Percentiles rank a stretch among this genome's conserved stretches.
These are phyloP conservation scores for Tephrocybe sp. DNA, from an alignment of 768 basidiomycete genomes.

Conservation along the genomic window DNA sequence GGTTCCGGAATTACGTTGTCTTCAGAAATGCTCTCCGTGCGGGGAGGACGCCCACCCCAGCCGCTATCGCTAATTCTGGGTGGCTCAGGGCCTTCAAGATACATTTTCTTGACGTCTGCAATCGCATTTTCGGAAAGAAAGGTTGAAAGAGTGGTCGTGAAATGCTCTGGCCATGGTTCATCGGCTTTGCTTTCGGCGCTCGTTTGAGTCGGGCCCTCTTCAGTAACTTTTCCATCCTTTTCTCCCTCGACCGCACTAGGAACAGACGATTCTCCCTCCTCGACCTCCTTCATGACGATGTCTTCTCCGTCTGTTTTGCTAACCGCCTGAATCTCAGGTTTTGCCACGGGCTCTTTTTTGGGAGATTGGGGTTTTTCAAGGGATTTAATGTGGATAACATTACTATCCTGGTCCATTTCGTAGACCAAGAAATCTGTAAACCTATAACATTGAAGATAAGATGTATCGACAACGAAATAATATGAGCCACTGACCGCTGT, in stretches of 20 bases:
- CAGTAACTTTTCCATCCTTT: slow-evolving; percentile 8
- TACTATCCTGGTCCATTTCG: slow-evolving; percentile 82
- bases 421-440: slow-evolving; percentile 97
- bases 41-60: slow-evolving; percentile 58
- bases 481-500: slow-evolving; percentile 72
- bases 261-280: slow-evolving; percentile 7
- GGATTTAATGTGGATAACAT: slow-evolving; percentile 79
- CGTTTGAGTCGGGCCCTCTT: slow-evolving; percentile 8
- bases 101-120: slow-evolving; percentile 66
- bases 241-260: slow-evolving; percentile 11
- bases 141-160: slow-evolving; percentile 52
- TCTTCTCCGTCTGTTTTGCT: slow-evolving; percentile 18
- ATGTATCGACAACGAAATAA: neutral
- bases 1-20: slow-evolving; percentile 18
- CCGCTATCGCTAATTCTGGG: slow-evolving; percentile 74
- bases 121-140: slow-evolving; percentile 68
- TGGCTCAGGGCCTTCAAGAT: slow-evolving; percentile 78
- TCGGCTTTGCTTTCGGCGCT: slow-evolving; percentile 20
- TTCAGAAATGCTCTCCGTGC: slow-evolving; percentile 19
- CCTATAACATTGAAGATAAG: slow-evolving; percentile 38
- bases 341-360: slow-evolving; percentile 36
- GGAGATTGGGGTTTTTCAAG: slow-evolving; percentile 67
- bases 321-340: slow-evolving; percentile 17
- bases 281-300: slow-evolving; percentile 21
- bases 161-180: slow-evolving; percentile 68